Base-by-base conservation (phyloP, 2,329 filamentous ascomycete genomes). In the Xylariaceae sp. region DNA sequence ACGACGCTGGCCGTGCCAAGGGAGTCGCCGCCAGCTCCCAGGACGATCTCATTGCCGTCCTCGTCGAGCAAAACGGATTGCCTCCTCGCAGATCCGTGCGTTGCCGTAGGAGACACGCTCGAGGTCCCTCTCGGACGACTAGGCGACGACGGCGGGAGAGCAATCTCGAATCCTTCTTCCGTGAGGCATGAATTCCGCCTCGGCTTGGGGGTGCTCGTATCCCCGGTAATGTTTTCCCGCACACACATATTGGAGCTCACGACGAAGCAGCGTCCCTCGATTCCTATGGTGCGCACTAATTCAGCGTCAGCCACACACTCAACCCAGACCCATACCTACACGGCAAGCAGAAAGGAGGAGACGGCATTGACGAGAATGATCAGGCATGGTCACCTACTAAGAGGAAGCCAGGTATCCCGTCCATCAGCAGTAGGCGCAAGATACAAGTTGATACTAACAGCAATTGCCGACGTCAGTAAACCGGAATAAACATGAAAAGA, bases 391-490 rank as follows among this genome's bases (percentile, higher is more conserved):
- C 2, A 39, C 54, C 2, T 56, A 59, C 58, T 61, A 8, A 65
- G 61, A 22, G 61, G 74, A 21, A 89, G 72, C 92, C 92, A 97
- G 0, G 88, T 84, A 64, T 92, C 88, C 56, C 92, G 80, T 18
- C 79, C 82, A 72, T 96, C 92, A 1, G 92, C 92, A 0, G 92
- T 96, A 0, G 92, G 92, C 0, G 92, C 91, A 1, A 96, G 81
- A 71, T 92, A 96, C 12, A 96, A 74, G 68, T 95, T 95, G 65
- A 96, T 84, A 67, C 59, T 61, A 21, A 15, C 15, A 5, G 4
- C 9, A 18, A 34, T 36, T n/a, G 9, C 18, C 12, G 2, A 15
- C 7, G 30, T 59, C 36, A 58, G 48, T 37, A 19, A 46, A 18
- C 12, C 26, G 3, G 2, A 22, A 8, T 32, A 34, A 34, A 16